Evolutionary conservation across 2,329 filamentous ascomycete genomes (phyloP).

Genomic region (Laburnicola sp.): DNA sequence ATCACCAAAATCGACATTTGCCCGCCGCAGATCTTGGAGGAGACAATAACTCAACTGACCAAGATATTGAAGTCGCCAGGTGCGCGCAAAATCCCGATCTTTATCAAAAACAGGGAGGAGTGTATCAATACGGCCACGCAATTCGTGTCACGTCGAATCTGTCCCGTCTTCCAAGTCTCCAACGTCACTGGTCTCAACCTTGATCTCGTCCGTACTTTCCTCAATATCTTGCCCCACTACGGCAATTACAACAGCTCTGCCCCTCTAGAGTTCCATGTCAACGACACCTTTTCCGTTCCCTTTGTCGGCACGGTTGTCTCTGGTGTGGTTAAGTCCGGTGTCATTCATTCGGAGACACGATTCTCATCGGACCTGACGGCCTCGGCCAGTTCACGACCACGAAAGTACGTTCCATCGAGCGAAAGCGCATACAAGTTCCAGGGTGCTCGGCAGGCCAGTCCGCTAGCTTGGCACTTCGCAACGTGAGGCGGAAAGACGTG

Average conservation of each 20-base stretch:
- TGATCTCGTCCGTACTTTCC: slow-evolving; percentile 85
- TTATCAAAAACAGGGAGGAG: slow-evolving; percentile 88
- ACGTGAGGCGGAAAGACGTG: slow-evolving; percentile 86
- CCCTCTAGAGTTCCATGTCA: slow-evolving; percentile 92
- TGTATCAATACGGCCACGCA: slow-evolving; percentile 95
- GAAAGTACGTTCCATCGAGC: slow-evolving; percentile 86
- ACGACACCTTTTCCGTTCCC: slow-evolving; percentile 97
- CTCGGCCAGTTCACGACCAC: slow-evolving; percentile 88
- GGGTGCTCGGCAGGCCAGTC: slow-evolving; percentile 90
- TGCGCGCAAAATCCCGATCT: slow-evolving; percentile 91
- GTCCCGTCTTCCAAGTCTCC: slow-evolving; percentile 95
- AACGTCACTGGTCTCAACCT: slow-evolving; percentile 94
- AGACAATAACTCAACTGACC: slow-evolving; percentile 88
- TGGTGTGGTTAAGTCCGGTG: slow-evolving; percentile 81
- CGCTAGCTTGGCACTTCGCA: slow-evolving; percentile 86
- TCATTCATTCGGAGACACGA: slow-evolving; percentile 85
- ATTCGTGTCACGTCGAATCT: slow-evolving; percentile 93
- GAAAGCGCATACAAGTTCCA: slow-evolving; percentile 87
- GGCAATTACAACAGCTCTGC: slow-evolving; percentile 84
- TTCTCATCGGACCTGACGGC: slow-evolving; percentile 87
- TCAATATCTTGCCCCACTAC: slow-evolving; percentile 94
- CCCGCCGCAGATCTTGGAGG: slow-evolving; percentile 89
- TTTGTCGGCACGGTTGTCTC: slow-evolving; percentile 96
- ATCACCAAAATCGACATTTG: slow-evolving; percentile 99
- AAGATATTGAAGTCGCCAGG: slow-evolving; percentile 93